Percentiles rank a stretch among this genome's conserved stretches.
Conservation (phyloP, 129 eudicot species). For the Deinandra increscens region DNA sequence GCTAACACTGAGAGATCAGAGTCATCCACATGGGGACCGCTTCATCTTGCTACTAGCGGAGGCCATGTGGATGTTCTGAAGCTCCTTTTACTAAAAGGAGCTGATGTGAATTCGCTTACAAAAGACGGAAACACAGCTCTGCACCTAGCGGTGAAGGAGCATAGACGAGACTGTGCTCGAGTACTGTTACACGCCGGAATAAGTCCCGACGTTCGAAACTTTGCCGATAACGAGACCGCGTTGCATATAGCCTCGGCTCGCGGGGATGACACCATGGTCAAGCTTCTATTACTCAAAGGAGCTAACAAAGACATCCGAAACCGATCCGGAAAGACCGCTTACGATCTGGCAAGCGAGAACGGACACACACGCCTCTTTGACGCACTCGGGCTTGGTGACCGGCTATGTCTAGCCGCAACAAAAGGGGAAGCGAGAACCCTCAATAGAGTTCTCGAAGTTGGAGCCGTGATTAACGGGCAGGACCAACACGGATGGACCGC, state of each 20-base stretch:
- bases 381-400: constrained; percentile 60
- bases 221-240: constrained; percentile 52
- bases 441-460: constrained; percentile 50
- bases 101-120: constrained; percentile 46
- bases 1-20: constrained; percentile 57
- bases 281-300: constrained; percentile 65
- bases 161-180: constrained; percentile 50
- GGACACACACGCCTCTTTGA: constrained; percentile 68
- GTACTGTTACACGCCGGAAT: constrained; percentile 49
- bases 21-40: constrained; percentile 57
- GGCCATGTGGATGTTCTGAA: constrained; percentile 61
- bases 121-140: constrained; percentile 67
- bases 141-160: constrained; percentile 65
- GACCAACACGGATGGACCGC: constrained; percentile 81
- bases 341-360: constrained; percentile 66
- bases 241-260: constrained; percentile 59
- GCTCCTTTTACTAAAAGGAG: constrained; percentile 64
- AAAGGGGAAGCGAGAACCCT: constrained; percentile 65
- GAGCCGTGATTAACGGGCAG: constrained; percentile 63
- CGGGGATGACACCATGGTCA: constrained; percentile 71
- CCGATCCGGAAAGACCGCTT: constrained; percentile 51
- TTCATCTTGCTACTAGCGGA: constrained; percentile 56
- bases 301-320: constrained; percentile 65
- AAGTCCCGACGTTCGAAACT: constrained; percentile 36
- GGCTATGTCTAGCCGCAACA: constrained; percentile 54